Conservation (phyloP, 2,329 filamentous ascomycete species). For the Pseudogymnoascus destructans region DNA sequence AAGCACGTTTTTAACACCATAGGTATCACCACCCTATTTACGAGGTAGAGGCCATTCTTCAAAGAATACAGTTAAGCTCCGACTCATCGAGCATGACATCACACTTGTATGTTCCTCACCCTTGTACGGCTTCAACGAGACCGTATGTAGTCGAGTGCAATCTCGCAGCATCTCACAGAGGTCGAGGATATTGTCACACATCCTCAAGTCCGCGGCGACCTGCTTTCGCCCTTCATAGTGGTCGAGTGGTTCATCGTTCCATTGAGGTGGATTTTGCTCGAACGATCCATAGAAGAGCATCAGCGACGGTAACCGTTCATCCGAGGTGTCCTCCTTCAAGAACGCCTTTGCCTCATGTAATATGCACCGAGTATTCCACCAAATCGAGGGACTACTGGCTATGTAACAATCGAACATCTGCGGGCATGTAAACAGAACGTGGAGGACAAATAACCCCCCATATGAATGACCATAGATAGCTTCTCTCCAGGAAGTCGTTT, state of each 20-base stretch:
- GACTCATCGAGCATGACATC: slow-evolving; percentile 1
- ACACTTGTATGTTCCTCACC: slow-evolving; percentile 4
- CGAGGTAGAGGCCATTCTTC: neutral
- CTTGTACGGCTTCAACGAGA: neutral
- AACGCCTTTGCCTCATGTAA: neutral
- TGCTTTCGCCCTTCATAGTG: slow-evolving; percentile 4
- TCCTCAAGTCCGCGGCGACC: neutral
- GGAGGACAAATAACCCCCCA: neutral
- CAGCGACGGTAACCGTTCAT: neutral
- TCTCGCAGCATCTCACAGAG: neutral
- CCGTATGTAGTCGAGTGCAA: neutral
- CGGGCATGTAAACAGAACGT: neutral
- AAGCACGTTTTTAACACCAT: neutral
- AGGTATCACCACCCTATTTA: neutral
- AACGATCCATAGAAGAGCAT: neutral
- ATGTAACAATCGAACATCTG: neutral
- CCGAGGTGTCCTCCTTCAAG: neutral
- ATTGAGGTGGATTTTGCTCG: neutral
- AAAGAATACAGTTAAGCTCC: neutral
- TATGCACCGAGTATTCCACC: slow-evolving; percentile 1
- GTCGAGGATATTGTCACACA: neutral
- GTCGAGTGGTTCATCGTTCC: neutral
- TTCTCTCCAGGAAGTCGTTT: neutral
- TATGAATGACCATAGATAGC: neutral
- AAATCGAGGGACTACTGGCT: slow-evolving; percentile 1